Conservation (phyloP, 768 basidiomycete genomes). For the Trametes elegans region DNA sequence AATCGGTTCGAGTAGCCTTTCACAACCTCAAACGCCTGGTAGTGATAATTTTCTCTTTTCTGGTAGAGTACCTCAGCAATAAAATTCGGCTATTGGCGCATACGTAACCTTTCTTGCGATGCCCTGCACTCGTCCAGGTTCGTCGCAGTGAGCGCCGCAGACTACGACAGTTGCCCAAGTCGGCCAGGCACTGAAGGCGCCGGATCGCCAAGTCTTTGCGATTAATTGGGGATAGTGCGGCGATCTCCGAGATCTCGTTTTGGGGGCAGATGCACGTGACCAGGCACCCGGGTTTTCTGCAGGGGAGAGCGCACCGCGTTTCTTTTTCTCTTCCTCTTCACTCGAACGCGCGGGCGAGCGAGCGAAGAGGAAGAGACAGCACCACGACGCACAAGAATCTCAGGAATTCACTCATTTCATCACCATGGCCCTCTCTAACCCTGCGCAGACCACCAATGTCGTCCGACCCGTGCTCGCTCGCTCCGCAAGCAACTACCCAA, state of each 20-base stretch:
- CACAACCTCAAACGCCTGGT: no score
- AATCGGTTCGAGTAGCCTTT: no score
- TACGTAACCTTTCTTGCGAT: no score
- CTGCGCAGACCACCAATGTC: slow-evolving; percentile 20
- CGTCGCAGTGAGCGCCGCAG: no score
- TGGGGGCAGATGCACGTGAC: not conserved
- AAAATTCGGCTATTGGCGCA: no score
- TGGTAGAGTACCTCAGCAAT: no score
- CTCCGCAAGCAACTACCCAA: slow-evolving; percentile 39
- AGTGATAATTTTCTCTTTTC: no score
- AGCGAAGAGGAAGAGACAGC: slow-evolving; percentile 33
- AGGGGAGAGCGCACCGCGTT: slow-evolving; percentile 6
- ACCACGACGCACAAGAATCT: not conserved
- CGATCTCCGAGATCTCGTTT: slow-evolving; percentile 10
- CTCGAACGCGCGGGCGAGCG: slow-evolving; percentile 28
- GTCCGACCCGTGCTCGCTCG: slow-evolving; percentile 45
- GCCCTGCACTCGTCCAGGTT: no score
- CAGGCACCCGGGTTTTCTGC: slow-evolving; percentile 7
- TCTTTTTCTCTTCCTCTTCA: slow-evolving; percentile 33
- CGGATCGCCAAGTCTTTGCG: not conserved
- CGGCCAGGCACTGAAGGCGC: not conserved
- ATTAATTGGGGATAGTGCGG: slow-evolving; percentile 5
- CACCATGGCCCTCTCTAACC: slow-evolving; percentile 21
- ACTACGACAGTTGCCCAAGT: not conserved
- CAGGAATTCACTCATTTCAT: slow-evolving; percentile 2